These are phyloP conservation scores for Fusarium aywerte DNA, from an alignment of 2,329 filamentous ascomycete genomes.

Conservation along the genomic window DNA sequence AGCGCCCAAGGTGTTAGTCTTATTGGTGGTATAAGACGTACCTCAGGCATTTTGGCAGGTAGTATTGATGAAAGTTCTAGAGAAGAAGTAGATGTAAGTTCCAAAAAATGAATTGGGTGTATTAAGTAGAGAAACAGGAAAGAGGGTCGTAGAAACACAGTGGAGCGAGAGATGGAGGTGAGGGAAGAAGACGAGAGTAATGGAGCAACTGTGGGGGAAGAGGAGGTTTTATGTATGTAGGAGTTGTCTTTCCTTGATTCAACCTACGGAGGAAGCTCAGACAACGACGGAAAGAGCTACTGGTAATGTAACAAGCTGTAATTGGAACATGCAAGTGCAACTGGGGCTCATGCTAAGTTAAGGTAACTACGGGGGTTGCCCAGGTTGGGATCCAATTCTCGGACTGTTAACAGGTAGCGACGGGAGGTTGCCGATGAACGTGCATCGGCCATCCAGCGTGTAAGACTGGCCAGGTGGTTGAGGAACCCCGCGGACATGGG, in stretches of 20 bases:
- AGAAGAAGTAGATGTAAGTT: not conserved
- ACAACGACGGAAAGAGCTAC: not conserved
- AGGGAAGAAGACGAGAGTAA: slow-evolving; percentile 19
- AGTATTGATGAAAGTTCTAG: not conserved
- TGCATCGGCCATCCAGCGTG: slow-evolving; percentile 19
- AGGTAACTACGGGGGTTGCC: slow-evolving; percentile 9
- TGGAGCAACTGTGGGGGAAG: slow-evolving; percentile 30
- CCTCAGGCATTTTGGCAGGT: slow-evolving; percentile 51
- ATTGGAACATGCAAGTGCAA: slow-evolving; percentile 31
- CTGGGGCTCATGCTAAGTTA: slow-evolving; percentile 12
- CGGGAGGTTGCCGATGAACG: slow-evolving; percentile 17
- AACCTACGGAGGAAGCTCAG: slow-evolving; percentile 13
- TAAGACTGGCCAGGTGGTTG: slow-evolving; percentile 26
- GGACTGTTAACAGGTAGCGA: not conserved
- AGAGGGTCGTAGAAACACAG: slow-evolving; percentile 20
- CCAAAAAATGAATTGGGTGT: slow-evolving; percentile 10
- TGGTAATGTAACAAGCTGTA: slow-evolving; percentile 8
- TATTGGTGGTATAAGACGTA: slow-evolving; percentile 30
- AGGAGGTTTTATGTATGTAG: slow-evolving; percentile 66
- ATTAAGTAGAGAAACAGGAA: slow-evolving; percentile 18
- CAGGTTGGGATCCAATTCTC: not conserved
- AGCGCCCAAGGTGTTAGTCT: not conserved
- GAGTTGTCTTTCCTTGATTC: slow-evolving; percentile 19
- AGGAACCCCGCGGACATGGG: slow-evolving; percentile 33
- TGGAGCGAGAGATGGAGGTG: slow-evolving; percentile 14